Base-by-base conservation (phyloP, 257 asterid genomes). In the Nicotiana benthamiana region DNA sequence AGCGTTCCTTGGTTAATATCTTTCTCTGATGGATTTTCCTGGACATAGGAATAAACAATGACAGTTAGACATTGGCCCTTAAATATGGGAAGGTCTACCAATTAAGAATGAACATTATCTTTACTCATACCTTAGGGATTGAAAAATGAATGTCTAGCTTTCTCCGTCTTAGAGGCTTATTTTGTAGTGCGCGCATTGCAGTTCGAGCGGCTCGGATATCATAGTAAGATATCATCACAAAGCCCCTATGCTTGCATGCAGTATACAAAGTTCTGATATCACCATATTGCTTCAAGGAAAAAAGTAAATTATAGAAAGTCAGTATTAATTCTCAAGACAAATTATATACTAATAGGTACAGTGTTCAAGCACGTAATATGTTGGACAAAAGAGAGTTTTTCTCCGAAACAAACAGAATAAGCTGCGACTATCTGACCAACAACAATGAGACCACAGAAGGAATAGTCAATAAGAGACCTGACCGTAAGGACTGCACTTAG, bases 201-300 rank as follows among this genome's bases (percentile, higher is more conserved):
- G 86, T 89, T 89, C 98, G 93, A 83, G 99, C 97, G 72, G 98
- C 97, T 83, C 99, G 89, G 78, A 96, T 96, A 86, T 96, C 99
- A 90, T 94, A 96, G 92, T 96, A 96, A 78, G 99, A 92, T 84
- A 96, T 96, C 99, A 96, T 96, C 86, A 96, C 99, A 82, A 96
- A 96, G 28, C 99, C 99, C 87, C 99, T 88, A 83, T 94, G 97
- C 93, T 96, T 96, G 82, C 99, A 96, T 75, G 97, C 93, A 67
- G 99, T 94, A 78, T 96, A 96, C 70, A 96, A 89, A 80, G 97
- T 92, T 87, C 99, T 89, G 91, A 96, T 91, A 86, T 92, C 97
- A 64, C 99, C 99, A 88, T 89, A 92, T 94, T 94, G 97, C 99
- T 96, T 46, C 87, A 83, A 48, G n/a, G 11, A 51, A 40, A 72